These are phyloP conservation scores for Recurvomyces mirabilis DNA, from an alignment of 495 filamentous ascomycete genomes.

Conservation along the genomic window DNA sequence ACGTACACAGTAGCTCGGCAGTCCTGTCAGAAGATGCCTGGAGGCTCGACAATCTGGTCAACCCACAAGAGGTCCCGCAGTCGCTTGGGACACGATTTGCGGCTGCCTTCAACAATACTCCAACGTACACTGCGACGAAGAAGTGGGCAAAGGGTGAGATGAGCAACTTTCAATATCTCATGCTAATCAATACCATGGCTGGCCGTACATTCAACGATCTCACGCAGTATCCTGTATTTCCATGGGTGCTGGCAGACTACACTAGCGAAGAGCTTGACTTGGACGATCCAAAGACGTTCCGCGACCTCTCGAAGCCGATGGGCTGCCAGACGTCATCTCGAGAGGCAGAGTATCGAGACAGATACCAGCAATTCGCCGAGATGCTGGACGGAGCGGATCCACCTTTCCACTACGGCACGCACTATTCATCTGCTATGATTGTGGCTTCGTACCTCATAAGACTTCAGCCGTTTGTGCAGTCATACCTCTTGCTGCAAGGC, in stretches of 20 bases:
- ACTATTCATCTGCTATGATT: constrained; percentile 98
- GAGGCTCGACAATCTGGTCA: constrained; percentile 75
- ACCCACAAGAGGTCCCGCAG: constrained; percentile 69
- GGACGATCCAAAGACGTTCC: constrained; percentile 68
- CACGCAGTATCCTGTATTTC: constrained; percentile 96
- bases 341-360: constrained; percentile 64
- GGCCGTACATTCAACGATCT: constrained; percentile 96
- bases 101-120: constrained; percentile 73
- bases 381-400: constrained; percentile 69
- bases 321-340: constrained; percentile 74
- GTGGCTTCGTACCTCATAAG: constrained; percentile 93
- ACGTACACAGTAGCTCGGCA: constrained; percentile 47
- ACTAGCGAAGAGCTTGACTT: constrained; percentile 91
- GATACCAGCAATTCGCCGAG: constrained; percentile 80
- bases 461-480: constrained; percentile 89
- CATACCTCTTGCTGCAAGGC: constrained; percentile 91
- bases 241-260: constrained; percentile 93
- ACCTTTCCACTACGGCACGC: constrained; percentile 94
- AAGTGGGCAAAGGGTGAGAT: constrained; percentile 91
- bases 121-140: constrained; percentile 70
- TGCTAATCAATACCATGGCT: constrained; percentile 96
- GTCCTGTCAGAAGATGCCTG: constrained; percentile 60
- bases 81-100: constrained; percentile 84
- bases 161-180: constrained; percentile 96
- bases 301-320: constrained; percentile 92